Evolutionary conservation across 805 yeast genomes (phyloP), one percentile per base, ranked within the genome.

Genomic region (Saturnispora silvae): DNA sequence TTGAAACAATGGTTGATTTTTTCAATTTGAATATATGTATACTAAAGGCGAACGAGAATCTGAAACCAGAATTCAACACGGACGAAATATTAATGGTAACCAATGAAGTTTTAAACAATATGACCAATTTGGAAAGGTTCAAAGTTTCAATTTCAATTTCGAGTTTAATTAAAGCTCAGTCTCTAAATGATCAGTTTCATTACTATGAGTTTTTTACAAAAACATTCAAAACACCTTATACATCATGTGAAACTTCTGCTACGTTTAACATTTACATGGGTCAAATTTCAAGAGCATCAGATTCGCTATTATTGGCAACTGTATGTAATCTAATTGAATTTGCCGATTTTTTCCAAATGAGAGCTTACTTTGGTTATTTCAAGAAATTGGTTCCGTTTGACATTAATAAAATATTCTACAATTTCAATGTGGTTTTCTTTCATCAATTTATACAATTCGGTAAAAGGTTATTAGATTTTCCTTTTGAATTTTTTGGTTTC

Each of bases 321-420:
- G 37, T 68, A 8, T 63, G 62, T 46, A 67, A 63, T 41, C 45
- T 71, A 30, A 44, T 69, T 5, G 73, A 70, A 40, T 54, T 62
- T 26, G 54, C 67, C 0, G 49, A 51, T 15, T 60, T 56, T 36
- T 37, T 44, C 2, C 54, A 52, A 29, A 53, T 65, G 28, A 37
- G 40, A 17, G 48, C 56, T 0, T 67, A 62, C 42, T 40, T 67
- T 11, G 40, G 43, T 5, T 26, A 33, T 10, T 46, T 65, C 3
- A 35, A 69, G 4, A 20, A 22, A 1, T 34, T 35, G 1, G 52
- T 64, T 24, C 43, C 51, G 27, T 23, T 34, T 0, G 29, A 37
- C 13, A 28, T 53, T 0, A 43, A 31, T 13, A 35, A 32, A 1
- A 39, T 69, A 4, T 65, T 66, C 42, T 49, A 50, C 33, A 37